Evolutionary conservation across 352 stramenopile species (phyloP).

Genomic region (Elongisporangium prolatum): DNA sequence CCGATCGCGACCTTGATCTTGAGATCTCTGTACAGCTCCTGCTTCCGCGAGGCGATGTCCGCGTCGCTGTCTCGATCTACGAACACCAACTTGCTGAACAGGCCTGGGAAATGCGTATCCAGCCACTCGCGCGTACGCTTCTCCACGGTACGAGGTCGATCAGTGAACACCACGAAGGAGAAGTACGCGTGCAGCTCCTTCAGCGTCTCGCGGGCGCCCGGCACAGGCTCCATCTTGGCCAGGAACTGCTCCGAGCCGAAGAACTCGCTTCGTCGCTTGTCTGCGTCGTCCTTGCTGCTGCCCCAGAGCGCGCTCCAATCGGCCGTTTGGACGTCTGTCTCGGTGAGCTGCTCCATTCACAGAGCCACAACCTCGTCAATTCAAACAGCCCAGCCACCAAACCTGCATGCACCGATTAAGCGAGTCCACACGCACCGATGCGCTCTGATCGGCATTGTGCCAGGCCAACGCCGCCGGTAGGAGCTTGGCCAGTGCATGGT

Average conservation of each 20-base stretch:
- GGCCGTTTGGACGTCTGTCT: slow-evolving; percentile 14
- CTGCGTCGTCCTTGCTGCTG: slow-evolving; percentile 8
- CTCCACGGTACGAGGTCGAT: slow-evolving; percentile 53
- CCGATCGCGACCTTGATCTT: slow-evolving; percentile 57
- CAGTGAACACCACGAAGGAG: slow-evolving; percentile 52
- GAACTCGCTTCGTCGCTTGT: slow-evolving; percentile 34
- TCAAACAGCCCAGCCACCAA: neutral
- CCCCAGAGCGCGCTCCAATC: slow-evolving; percentile 34
- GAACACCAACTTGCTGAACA: slow-evolving; percentile 78
- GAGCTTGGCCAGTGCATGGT: slow-evolving; percentile 56
- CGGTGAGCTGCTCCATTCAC: slow-evolving; percentile 8
- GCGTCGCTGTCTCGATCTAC: slow-evolving; percentile 38
- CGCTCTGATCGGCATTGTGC: slow-evolving; percentile 40
- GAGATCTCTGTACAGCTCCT: slow-evolving; percentile 55
- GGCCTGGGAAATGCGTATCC: slow-evolving; percentile 45
- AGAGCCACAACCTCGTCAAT: neutral
- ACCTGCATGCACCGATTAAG: slow-evolving; percentile 1
- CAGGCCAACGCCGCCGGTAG: slow-evolving; percentile 37
- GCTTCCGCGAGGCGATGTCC: slow-evolving; percentile 42
- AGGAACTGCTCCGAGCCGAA: slow-evolving; percentile 48
- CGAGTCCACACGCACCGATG: slow-evolving; percentile 17
- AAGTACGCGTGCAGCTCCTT: slow-evolving; percentile 60
- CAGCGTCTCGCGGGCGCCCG: slow-evolving; percentile 28
- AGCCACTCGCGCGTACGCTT: slow-evolving; percentile 74
- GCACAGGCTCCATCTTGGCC: slow-evolving; percentile 22